Conservation (phyloP, 495 filamentous ascomycete species). For the Pyrenopolyporus hunteri region DNA sequence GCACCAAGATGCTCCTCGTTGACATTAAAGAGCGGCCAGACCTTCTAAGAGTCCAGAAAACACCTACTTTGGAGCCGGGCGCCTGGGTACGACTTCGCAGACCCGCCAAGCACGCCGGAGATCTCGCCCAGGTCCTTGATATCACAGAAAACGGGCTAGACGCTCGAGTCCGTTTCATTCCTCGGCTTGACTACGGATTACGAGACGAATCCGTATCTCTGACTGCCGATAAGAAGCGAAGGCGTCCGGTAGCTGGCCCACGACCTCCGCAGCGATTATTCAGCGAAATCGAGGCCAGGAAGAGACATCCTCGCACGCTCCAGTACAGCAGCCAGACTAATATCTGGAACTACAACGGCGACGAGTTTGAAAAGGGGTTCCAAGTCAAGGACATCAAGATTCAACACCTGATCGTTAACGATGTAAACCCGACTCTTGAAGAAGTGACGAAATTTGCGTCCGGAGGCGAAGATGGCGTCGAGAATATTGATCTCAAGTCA, state of each 20-base stretch:
- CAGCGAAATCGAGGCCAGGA: constrained; percentile 90
- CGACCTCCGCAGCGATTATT: constrained; percentile 92
- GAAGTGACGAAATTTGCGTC: constrained; percentile 94
- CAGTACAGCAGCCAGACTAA: constrained; percentile 67
- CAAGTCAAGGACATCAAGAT: constrained; percentile 93
- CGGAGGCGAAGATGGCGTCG: constrained; percentile 85
- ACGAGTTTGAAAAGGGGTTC: constrained; percentile 92
- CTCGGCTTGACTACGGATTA: constrained; percentile 87
- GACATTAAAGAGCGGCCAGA: constrained; percentile 99
- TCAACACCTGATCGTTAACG: constrained; percentile 77
- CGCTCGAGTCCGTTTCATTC: constrained; percentile 83
- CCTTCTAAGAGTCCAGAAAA: constrained; percentile 86
- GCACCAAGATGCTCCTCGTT: constrained; percentile 80
- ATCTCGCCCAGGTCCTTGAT: constrained; percentile 92
- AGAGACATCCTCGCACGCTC: constrained; percentile 78
- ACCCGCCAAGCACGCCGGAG: constrained; percentile 79
- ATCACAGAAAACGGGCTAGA: constrained; percentile 92
- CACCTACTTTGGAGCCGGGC: constrained; percentile 81
- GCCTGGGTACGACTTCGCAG: constrained; percentile 90
- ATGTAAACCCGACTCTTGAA: constrained; percentile 91
- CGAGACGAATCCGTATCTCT: constrained; percentile 69
- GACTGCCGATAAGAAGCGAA: constrained; percentile 73
- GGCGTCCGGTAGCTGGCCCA: constrained; percentile 66
- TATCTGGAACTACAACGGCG: constrained; percentile 80
- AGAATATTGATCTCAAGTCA: constrained; percentile 90